Evolutionary conservation across 331 rosid genomes (phyloP), one percentile per base, ranked within the genome.

Genomic region (Saraca asoca): DNA sequence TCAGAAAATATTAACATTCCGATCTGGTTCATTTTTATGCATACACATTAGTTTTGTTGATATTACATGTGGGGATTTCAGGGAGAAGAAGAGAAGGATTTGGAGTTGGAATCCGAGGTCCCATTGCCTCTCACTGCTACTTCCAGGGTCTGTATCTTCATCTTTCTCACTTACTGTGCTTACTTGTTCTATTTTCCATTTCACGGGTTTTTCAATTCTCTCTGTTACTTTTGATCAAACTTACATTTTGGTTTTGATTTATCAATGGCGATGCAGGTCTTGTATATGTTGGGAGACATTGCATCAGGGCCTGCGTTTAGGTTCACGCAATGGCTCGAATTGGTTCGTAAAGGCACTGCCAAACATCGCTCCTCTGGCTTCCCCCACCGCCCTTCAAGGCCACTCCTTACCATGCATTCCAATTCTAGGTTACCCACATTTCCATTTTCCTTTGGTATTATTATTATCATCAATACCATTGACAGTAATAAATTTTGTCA

Each of bases 281-380:
- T 93, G 86, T 88, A 87, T 81, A 84, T 93, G 98, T 82, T 90
- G 91, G 96, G 90, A 43, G 98, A 90, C 76, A 79, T 93, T 33
- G 55, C 98, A 37, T 66, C 96, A 12, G 98, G 95, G 78, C 92
- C 92, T 43, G 91, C 98, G 72, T 87, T 78, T 74, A 84, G 80
- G 70, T 82, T 93, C 85, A 82, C 90, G 58, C 90, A 86, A 84
- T 93, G 98, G 98, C 88, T 93, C 72, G 95, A 90, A 73, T 77
- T 82, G 85, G 95, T 93, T 45, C 98, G 98, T 78, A 84, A 81
- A 58, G 97, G 98, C 75, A 85, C 88, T 42, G 73, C 78, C 70
- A 70, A 59, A 50, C 39, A 77, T 70, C 87, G 85, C 50, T 55
- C 80, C 44, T 91, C 98, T 34, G 96, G 91, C 76, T 91, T 87